Base-by-base conservation (phyloP, 163 green algal species). In the Chlorella variabilis region DNA sequence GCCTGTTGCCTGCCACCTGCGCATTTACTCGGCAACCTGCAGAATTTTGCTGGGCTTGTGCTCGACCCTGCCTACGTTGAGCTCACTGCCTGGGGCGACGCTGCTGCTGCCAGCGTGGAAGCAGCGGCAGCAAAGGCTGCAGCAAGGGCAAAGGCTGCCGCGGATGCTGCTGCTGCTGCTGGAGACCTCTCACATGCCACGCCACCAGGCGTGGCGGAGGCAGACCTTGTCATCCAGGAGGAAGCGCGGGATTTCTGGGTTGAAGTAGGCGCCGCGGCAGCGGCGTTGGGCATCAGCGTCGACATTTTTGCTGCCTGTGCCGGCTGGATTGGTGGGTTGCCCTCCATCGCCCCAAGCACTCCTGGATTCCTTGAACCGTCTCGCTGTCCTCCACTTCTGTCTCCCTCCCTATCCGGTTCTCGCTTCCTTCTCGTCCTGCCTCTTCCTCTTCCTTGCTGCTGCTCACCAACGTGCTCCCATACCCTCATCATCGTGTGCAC, bases 251-350 rank as follows among this genome's bases (percentile, higher is more conserved):
- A 83, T 2, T 97, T 97, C 76, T 97, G 95, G 71, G 87, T 91
- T 82, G 86, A 94, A 70, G 89, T 89, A 11, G 93, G 87, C 5
- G 80, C 91, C 7, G 89, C 88, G 5, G 91, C 90, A 8, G 89
- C 91, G 23, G 87, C 88, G 21, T 84, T 95, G 82, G 93, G 92
- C 8, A 87, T 96, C 3, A 88, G 82, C 23, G 75, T 95, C 11
- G 95, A 98, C 85, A 27, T 98, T 21, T 98, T 89, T 84, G 91
- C 89, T 18, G 84, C 93, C 27, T 85, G 75, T 45, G 48, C 67
- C 4, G 66, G 87, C 18, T 84, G 78, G 73, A 70, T 70, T 18
- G 73, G 73, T 80, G 56, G 27, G 71, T 58, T 31, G 20, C 2
- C 29, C 2, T 56, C 9, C 18, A 15, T 62, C 4, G n/a, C n/a